These are phyloP conservation scores for Rubroboletus pulcherrimus DNA, from an alignment of 768 basidiomycete genomes.

Conservation along the genomic window DNA sequence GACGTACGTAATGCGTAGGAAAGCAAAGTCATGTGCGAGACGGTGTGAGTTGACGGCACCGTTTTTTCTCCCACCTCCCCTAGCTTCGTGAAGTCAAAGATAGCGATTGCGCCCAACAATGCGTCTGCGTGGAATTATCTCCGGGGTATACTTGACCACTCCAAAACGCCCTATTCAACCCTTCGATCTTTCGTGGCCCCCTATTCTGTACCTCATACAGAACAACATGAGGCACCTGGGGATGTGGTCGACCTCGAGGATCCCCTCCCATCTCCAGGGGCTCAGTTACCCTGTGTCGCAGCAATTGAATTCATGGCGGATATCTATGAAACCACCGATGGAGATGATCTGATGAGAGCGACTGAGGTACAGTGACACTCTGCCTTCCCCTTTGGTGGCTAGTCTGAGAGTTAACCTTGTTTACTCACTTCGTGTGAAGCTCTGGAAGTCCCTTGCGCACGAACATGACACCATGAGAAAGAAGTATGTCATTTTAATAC, in stretches of 20 bases:
- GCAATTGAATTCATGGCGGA: constrained; percentile 89
- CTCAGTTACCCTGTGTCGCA: constrained; percentile 70
- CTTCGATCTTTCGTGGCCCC: constrained; percentile 59
- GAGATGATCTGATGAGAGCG: constrained; percentile 44
- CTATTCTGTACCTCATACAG: constrained; percentile 46
- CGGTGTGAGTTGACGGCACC: neutral
- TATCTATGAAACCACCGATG: constrained; percentile 56
- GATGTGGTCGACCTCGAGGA: constrained; percentile 70
- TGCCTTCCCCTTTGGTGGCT: neutral
- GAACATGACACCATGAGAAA: constrained; percentile 73
- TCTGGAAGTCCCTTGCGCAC: constrained; percentile 67
- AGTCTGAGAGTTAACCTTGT: constrained; percentile 8
- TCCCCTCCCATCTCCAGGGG: constrained; percentile 58
- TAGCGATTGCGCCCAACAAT: constrained; percentile 88
- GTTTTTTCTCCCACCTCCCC: neutral
- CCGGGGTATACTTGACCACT: constrained; percentile 72
- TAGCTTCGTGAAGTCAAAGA: constrained; percentile 80
- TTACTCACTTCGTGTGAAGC: constrained; percentile 36
- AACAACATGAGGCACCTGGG: constrained; percentile 29
- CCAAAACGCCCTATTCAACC: constrained; percentile 52
- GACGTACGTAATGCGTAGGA: constrained; percentile 48
- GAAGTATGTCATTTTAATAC: constrained; percentile 47
- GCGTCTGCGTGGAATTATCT: constrained; percentile 97
- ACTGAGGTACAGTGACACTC: constrained; percentile 39
- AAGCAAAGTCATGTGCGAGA: neutral